Base-by-base conservation (phyloP, 768 basidiomycete species). In the Boletellus emodensis region DNA sequence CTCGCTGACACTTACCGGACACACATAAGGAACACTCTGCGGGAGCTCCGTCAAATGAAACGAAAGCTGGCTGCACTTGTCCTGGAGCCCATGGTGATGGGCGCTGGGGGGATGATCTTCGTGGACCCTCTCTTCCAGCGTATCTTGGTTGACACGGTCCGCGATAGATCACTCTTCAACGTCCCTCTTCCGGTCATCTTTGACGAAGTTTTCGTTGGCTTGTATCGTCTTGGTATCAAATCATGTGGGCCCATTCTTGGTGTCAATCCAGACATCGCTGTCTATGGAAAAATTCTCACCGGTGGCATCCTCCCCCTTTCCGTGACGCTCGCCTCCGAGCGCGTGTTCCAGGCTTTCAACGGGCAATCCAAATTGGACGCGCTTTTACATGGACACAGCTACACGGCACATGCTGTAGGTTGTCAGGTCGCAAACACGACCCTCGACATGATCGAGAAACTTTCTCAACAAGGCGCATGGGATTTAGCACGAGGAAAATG, bases 91-190 rank as follows among this genome's bases (percentile, higher is more conserved):
- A 76, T 94, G 20, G 80, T 94, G 22, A 88, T 98, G 80, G 95
- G 95, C 13, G 94, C 95, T 0, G 95, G 91, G 1, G 95, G 95
- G 0, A 97, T 97, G 95, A 75, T 93, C 28, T 97, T 97, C 61
- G 91, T 97, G 22, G 95, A 98, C 64, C 95, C 95, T 9, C 82
- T 98, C 38, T 97, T 95, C 77, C 95, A 98, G 65, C 80, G 90
- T 24, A 74, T 93, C 28, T 67, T 98, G 56, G 72, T 97, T 36
- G 92, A 96, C 59, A 78, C 82, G 3, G 88, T 90, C 6, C 84
- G 95, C 51, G 68, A 75, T 22, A 60, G 62, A 30, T 65, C 65
- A 12, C 57, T 72, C 12, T 66, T 71, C 13, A 45, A 64, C 6
- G 55, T 66, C 7, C 87, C 88, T 3, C 73, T 97, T 13, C 93